Base-by-base conservation (phyloP, 1,139 yeast genomes). In the Suhomyces coccinellae region DNA sequence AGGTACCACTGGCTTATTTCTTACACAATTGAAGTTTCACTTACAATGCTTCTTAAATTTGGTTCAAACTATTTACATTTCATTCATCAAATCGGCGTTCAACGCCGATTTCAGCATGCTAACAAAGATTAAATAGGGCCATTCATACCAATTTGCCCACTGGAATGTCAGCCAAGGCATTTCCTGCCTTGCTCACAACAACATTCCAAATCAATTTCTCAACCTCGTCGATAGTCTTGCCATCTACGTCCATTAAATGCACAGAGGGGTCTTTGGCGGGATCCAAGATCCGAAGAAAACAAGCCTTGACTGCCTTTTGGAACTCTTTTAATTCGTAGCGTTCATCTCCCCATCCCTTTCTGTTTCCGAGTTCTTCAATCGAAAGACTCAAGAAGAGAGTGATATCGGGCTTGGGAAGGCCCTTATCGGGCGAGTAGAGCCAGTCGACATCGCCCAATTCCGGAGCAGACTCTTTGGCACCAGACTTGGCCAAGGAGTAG, bases 301-400 rank as follows among this genome's bases (percentile, higher is more conserved):
- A 71, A 11, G 59, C 44, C 48, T 82, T 79, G 4, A 95, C 99
- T 36, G 69, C 68, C 16, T 68, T 63, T 61, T 95, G 99, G 61
- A 93, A 87, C 44, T 77, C 83, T 8, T 66, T 63, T 35, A 75
- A 77, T 61, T 95, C 99, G 65, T 95, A 95, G 46, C 97, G 70
- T 65, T 95, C 99, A 22, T 82, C 85, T 16, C 99, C 99, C 73
- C 87, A 95, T 1, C 96, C 96, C 15, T 81, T 82, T 45, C 99
- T 73, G 12, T 63, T 56, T 14, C 69, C 58, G 38, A 75, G 66
- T 30, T 81, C 84, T 2, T 70, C 74, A 33, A 72, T 57, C 24
- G 73, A 73, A 40, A 89, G 77, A 22, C 89, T 85, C 48, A 95
- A 69, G 54, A 93, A 95, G 1, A 95, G 49, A 0, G 93, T 86